Evolutionary conservation across 129 eudicot species (phyloP), one percentile per base, ranked within the genome.

Genomic region (Tagetes erecta): DNA sequence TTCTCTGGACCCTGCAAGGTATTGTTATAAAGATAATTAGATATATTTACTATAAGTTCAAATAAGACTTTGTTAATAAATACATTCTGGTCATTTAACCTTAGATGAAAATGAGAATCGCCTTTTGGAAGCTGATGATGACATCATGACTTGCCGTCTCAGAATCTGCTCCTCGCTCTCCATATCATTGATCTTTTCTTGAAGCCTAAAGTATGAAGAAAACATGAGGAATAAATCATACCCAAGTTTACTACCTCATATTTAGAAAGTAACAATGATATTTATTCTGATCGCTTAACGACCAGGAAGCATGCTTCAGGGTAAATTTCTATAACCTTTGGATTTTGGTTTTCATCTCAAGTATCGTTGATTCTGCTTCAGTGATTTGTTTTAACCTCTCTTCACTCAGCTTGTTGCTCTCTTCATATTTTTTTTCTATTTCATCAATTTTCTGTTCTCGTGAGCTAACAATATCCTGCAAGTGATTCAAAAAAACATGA

Each of bases 401-500:
- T 77, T 87, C 91, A 83, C 91, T 80, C 68, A 84, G 64, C 46
- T 76, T 86, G 72, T 81, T 82, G 44, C 80, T 77, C 67, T 86
- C 95, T 66, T 91, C 97, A 52, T 70, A 86, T 68, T 71, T 88
- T 76, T 80, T 88, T 74, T 87, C 89, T 53, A 85, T 76, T 87
- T 92, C 93, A 68, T 80, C 87, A 75, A 84, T 64, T 80, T 80
- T 86, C 78, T 83, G 77, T 81, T 92, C 97, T 78, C 85, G 77
- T 52, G 96, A 85, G 64, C 77, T 89, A 40, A 92, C 86, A 65
- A 81, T 46, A 37, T 46, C 80, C 96, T 92, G 85, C 72, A 81
- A 40, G 49, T 65, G 35, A 42, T 41, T 47, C 56, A 56, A 55
- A 70, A 70, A 66, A 59, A 35, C 38, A 77, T 62, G 42, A 73